These are phyloP conservation scores for Dactylellina parvicollis DNA, from an alignment of 2,329 filamentous ascomycete genomes.

Conservation along the genomic window DNA sequence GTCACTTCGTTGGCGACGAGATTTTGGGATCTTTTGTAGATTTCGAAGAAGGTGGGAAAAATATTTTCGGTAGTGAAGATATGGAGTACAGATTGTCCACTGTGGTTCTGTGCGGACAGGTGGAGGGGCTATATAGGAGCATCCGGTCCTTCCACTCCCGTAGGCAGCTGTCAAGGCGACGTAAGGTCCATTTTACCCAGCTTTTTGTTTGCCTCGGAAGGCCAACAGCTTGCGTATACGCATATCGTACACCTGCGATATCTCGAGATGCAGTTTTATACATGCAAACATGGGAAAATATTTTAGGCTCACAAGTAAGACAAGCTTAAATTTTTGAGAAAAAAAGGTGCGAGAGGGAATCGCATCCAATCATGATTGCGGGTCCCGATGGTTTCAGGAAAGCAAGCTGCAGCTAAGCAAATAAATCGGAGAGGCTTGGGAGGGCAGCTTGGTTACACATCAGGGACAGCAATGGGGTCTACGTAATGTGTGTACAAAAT, in stretches of 20 bases:
- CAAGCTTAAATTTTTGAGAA: too few relatives aligned
- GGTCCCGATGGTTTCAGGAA: too few relatives aligned
- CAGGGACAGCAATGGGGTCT: too few relatives aligned
- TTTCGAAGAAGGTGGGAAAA: neutral
- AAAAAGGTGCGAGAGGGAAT: neutral
- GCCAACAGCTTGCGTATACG: conserved; percentile 24
- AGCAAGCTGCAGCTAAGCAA: too few relatives aligned
- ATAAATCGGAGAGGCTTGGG: too few relatives aligned
- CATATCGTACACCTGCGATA: neutral
- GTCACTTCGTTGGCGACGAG: too few relatives aligned
- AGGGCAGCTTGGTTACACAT: too few relatives aligned
- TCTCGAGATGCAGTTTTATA: neutral
- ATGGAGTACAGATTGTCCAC: neutral
- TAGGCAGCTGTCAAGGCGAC: conserved; percentile 26
- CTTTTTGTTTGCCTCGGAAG: conserved; percentile 19
- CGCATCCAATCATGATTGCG: neutral
- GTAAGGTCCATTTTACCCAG: conserved; percentile 21
- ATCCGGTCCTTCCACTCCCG: neutral
- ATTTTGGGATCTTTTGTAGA: too few relatives aligned
- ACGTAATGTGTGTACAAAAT: neutral
- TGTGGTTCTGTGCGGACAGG: too few relatives aligned
- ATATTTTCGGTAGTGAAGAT: neutral
- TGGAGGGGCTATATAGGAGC: too few relatives aligned
- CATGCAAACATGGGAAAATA: too few relatives aligned
- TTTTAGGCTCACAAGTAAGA: too few relatives aligned